Conservation (phyloP, 2,329 filamentous ascomycete genomes). For the Trichoderma sp. region DNA sequence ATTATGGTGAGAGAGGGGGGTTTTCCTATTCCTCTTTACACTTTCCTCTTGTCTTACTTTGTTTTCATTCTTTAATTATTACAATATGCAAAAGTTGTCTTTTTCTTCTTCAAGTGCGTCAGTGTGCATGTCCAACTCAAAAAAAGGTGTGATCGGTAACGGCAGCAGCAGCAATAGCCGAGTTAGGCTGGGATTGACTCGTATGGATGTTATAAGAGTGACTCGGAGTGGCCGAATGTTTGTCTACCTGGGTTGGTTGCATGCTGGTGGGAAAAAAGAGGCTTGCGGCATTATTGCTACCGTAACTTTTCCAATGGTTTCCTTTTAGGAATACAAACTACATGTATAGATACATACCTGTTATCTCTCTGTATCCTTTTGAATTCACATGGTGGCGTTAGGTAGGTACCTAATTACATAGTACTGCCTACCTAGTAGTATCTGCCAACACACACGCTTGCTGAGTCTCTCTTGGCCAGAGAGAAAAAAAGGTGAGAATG, state of each 20-base stretch:
- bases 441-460: background rate
- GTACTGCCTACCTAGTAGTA: no score
- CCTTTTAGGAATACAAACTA: no score
- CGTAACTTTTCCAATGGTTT: background rate
- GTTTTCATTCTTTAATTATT: background rate
- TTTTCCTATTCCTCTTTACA: background rate
- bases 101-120: background rate
- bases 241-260: background rate
- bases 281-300: background rate
- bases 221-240: conserved; percentile 9
- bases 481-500: background rate
- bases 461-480: background rate
- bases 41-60: background rate
- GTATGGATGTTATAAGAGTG: background rate
- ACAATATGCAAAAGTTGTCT: no score
- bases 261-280: background rate
- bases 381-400: background rate
- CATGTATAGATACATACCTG: no score
- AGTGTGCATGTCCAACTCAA: background rate
- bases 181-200: background rate
- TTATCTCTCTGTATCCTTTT: no score
- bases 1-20: background rate
- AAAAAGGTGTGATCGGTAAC: background rate
- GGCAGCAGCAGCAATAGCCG: background rate
- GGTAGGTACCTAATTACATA: no score